Evolutionary conservation across 2,329 filamentous ascomycete genomes (phyloP).

Genomic region (Ophiostoma populinum): DNA sequence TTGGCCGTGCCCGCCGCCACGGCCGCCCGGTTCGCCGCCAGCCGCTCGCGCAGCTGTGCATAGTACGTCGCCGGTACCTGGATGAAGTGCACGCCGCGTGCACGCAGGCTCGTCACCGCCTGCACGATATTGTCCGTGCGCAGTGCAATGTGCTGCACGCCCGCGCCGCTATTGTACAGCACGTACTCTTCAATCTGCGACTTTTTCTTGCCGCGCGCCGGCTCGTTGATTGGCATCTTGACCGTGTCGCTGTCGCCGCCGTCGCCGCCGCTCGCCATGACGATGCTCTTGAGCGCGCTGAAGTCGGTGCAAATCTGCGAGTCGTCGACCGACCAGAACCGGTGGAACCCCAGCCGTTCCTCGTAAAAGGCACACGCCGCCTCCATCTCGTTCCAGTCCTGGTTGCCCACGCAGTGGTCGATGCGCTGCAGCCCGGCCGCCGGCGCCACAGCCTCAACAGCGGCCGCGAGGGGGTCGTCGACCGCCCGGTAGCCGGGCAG

Average conservation of each 20-base stretch:
- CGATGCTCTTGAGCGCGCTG: conserved; percentile 72
- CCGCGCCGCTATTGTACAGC: conserved; percentile 74
- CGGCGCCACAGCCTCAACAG: conserved; percentile 23
- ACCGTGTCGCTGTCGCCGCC: conserved; percentile 68
- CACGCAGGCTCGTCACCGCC: conserved; percentile 60
- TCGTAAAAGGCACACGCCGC: conserved; percentile 60
- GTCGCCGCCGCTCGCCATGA: conserved; percentile 72
- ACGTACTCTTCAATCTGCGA: conserved; percentile 91
- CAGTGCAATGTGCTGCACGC: conserved; percentile 87
- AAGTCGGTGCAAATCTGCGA: conserved; percentile 84
- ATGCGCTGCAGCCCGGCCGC: conserved; percentile 53
- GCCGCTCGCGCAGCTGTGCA: conserved; percentile 51
- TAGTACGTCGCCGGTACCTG: conserved; percentile 79
- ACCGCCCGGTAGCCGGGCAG: conserved; percentile 62
- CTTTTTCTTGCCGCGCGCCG: conserved; percentile 74
- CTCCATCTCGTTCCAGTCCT: conserved; percentile 82
- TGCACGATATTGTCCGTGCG: conserved; percentile 64
- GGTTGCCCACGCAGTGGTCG: conserved; percentile 95
- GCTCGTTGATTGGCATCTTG: conserved; percentile 98
- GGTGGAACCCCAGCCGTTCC: conserved; percentile 76
- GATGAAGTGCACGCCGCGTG: conserved; percentile 88
- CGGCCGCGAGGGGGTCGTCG: conserved; percentile 27
- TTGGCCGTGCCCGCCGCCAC: conserved; percentile 17
- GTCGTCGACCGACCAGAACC: conserved; percentile 95
- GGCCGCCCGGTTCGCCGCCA: conserved; percentile 36